phyloP scores from a whole-genome alignment of 2,329 filamentous ascomycete genomes.

The Plenodomus tracheiphilus region DNA sequence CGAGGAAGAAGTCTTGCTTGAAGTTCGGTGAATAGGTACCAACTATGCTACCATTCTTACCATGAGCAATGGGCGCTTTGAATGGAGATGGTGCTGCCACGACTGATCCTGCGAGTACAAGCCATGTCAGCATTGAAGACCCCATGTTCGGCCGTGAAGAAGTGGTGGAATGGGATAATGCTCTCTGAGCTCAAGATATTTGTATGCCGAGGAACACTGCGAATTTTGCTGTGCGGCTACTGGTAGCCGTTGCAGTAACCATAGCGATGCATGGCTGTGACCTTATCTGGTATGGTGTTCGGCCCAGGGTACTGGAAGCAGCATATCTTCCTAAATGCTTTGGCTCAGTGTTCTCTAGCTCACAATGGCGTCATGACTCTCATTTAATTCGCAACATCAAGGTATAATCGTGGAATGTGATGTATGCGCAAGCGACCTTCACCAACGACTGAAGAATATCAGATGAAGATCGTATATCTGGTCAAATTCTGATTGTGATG shows the following conservation, averaged over 20 bases:
- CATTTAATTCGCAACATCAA: too few species aligned
- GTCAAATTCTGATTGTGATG: too few species aligned
- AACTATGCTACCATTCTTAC: slow-evolving; percentile 47
- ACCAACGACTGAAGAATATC: too few species aligned
- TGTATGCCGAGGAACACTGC: too few species aligned
- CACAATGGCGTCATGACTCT: background rate
- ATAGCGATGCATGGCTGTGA: background rate
- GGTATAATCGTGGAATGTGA: too few species aligned
- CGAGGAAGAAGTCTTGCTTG: slow-evolving; percentile 50
- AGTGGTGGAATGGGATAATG: too few species aligned
- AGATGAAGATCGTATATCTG: too few species aligned
- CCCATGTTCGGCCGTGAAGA: background rate
- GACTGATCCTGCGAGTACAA: background rate
- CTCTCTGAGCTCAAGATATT: background rate
- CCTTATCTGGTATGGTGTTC: background rate
- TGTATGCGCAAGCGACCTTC: too few species aligned
- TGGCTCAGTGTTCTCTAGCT: background rate
- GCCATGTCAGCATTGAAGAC: background rate
- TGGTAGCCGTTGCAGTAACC: background rate
- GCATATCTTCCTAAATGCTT: background rate
- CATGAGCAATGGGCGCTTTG: slow-evolving; percentile 25
- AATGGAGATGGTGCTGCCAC: background rate
- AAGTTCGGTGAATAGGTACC: slow-evolving; percentile 43
- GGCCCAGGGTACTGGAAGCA: background rate
- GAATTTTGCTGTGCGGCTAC: background rate